Evolutionary conservation across 176 grass and related monocot genomes (phyloP), one percentile per base, ranked within the genome.

Genomic region (Zea luxurians): DNA sequence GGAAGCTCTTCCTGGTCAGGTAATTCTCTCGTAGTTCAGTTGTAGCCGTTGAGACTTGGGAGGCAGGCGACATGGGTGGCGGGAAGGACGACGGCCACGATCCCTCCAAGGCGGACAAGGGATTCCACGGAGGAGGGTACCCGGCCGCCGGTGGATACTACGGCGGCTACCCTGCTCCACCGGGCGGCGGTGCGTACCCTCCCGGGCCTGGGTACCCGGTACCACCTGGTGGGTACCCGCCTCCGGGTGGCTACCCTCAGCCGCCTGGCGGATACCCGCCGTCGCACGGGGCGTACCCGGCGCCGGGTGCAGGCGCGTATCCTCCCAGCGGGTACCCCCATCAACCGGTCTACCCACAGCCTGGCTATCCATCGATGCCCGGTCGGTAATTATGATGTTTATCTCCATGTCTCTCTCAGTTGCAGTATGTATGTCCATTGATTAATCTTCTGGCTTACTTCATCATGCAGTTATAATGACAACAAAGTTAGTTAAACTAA

Each of bases 11-110:
- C 13, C 49, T 52, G 13, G 43, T 44, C 43, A 8, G 8, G 5
- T 53, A 5, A 53, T 11, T 13, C 52, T 54, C 50, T 27, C 27
- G 27, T 27, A 27, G 10, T 48, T 8, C 38, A 40, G 38, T 48
- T 11, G 46, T 12, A 10, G 46, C 12, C 7, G 53, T 58, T 2
- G 54, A 58, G 54, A 1, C 54, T 41, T 7, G 36, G 12, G 61
- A 4, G 2, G 46, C 20, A 20, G 10, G 15, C 36, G 9, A 2
- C 9, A 97, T 94, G 95, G 91, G 85, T 43, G 87, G 82, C 6
- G 89, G 85, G 41, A 97, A 92, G 45, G 82, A 93, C 59, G 87
- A 93, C 59, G 87, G 79, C 18, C 41, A 55, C 74, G 68, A 78
- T 66, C 48, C 55, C 58, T 86, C 71, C 0, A 61, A 53, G 4